Conservation (phyloP, 176 grass and related monocot species). For the Leersia perrieri region DNA sequence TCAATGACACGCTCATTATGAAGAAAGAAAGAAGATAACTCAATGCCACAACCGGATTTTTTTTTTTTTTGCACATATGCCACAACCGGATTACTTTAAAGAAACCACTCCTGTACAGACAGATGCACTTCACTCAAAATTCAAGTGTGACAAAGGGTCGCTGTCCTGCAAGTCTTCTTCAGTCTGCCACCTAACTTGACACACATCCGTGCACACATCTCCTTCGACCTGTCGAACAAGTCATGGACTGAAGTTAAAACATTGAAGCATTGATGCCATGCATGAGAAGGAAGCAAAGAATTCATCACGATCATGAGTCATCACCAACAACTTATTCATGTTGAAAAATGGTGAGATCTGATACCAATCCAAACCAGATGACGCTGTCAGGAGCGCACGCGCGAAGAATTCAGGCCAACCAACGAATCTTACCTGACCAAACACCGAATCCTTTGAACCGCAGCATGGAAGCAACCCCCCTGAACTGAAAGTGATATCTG, state of each 20-base stretch:
- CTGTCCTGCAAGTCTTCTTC: constrained; percentile 12
- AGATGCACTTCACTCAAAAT: too few relatives aligned
- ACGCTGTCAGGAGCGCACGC: constrained; percentile 9
- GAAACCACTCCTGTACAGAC: background rate
- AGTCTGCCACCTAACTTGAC: background rate
- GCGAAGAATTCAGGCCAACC: background rate
- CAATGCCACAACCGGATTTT: too few relatives aligned
- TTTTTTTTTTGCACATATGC: too few relatives aligned
- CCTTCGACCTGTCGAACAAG: background rate
- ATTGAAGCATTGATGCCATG: constrained; percentile 18
- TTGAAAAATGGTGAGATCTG: background rate
- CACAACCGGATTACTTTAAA: background rate
- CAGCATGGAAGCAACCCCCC: background rate
- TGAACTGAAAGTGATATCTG: constrained; percentile 16
- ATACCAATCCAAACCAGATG: background rate
- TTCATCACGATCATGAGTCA: background rate
- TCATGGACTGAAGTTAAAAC: background rate
- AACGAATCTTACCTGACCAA: constrained; percentile 1
- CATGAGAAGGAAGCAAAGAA: background rate
- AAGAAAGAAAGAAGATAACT: too few relatives aligned
- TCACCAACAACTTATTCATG: background rate
- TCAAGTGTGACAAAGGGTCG: background rate
- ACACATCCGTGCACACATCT: background rate
- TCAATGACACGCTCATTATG: background rate
- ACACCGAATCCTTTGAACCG: constrained; percentile 16